phyloP scores from a whole-genome alignment of 805 yeast species.

The Tetrapisispora taiwanensis region DNA sequence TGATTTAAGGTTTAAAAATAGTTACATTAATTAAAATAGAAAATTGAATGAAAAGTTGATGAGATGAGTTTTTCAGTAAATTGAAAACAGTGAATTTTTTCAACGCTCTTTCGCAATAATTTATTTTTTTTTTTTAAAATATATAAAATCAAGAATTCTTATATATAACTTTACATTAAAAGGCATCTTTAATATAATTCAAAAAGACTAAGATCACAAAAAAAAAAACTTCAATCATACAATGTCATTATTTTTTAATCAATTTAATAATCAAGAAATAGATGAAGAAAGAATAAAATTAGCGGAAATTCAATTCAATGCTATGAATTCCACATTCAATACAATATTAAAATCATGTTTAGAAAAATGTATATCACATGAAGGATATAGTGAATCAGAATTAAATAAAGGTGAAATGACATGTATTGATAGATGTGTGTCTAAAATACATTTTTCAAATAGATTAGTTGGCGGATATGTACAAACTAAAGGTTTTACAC shows the following conservation, averaged over 20 bases:
- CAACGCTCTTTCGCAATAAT: too few relatives aligned
- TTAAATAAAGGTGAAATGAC: slow-evolving; percentile 72
- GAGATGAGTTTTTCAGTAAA: too few relatives aligned
- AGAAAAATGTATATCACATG: slow-evolving; percentile 64
- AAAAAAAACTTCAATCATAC: neutral
- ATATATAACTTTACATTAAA: too few relatives aligned
- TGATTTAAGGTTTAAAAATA: too few relatives aligned
- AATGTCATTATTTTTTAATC: slow-evolving; percentile 56
- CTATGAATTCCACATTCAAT: slow-evolving; percentile 47
- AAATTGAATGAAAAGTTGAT: too few relatives aligned
- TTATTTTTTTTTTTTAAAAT: too few relatives aligned
- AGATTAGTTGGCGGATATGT: slow-evolving; percentile 46
- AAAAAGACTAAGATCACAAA: too few relatives aligned
- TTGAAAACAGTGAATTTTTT: too few relatives aligned
- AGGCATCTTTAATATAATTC: too few relatives aligned
- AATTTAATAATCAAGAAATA: slow-evolving; percentile 38
- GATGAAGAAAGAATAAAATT: slow-evolving; percentile 50
- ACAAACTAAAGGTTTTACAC: slow-evolving; percentile 36
- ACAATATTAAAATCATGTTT: slow-evolving; percentile 52
- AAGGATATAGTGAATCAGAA: slow-evolving; percentile 78
- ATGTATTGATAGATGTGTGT: slow-evolving; percentile 80
- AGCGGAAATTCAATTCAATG: slow-evolving; percentile 61
- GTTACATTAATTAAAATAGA: too few relatives aligned
- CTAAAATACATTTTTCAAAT: slow-evolving; percentile 71
- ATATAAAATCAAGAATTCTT: too few relatives aligned